Percentiles rank a stretch among this genome's conserved stretches.
These are phyloP conservation scores for Avena insularis DNA, from an alignment of 176 grass and related monocot species.

Conservation along the genomic window DNA sequence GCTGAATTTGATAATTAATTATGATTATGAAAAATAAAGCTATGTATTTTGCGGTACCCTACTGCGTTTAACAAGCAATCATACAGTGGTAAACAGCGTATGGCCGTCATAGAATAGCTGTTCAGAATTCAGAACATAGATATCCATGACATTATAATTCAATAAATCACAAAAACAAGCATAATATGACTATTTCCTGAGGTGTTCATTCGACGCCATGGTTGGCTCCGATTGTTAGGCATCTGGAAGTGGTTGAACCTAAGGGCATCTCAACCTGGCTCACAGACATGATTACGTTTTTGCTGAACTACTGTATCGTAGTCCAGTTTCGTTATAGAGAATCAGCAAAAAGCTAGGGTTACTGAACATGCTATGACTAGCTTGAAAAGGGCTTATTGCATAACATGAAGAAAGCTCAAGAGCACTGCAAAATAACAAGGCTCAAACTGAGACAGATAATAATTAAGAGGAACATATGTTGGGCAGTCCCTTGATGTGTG, in stretches of 20 bases:
- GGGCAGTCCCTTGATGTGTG: too few relatives aligned
- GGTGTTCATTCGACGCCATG: neutral
- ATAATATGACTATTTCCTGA: neutral
- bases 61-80: neutral
- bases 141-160: neutral
- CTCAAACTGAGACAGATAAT: neutral
- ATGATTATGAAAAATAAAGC: neutral
- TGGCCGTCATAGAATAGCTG: neutral
- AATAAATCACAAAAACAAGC: neutral
- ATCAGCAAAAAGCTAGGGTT: neutral
- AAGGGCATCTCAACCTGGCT: neutral
- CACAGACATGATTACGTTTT: neutral
- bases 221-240: neutral
- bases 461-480: neutral
- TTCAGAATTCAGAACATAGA: neutral
- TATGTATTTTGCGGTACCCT: neutral
- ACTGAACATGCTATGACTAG: neutral
- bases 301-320: neutral
- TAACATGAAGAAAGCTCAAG: neutral
- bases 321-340: neutral
- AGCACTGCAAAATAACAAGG: neutral
- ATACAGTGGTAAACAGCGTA: neutral
- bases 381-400: neutral
- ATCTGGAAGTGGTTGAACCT: neutral
- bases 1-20: neutral